Conservation (phyloP, 2,329 filamentous ascomycete genomes). For the Raffaelea deltoideospora region DNA sequence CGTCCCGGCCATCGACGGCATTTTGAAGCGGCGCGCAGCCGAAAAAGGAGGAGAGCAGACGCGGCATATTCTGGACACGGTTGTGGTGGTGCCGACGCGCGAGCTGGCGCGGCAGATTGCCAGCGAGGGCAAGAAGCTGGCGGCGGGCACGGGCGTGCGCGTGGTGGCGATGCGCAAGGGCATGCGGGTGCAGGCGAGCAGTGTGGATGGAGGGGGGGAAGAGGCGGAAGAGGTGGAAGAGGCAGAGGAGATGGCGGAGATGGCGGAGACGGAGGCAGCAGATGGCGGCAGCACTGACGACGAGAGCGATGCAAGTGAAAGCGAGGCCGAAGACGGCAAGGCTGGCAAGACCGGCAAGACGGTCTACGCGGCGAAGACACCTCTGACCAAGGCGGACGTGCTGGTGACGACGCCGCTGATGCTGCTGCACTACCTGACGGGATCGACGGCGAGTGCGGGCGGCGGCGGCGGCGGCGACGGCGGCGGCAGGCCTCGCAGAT, state of each 20-base stretch:
- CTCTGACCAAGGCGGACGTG: slow-evolving; percentile 58
- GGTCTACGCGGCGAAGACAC: slow-evolving; percentile 12
- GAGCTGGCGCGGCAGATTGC: slow-evolving; percentile 69
- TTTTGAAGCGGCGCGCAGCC: slow-evolving; percentile 42
- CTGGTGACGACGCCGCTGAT: slow-evolving; percentile 68
- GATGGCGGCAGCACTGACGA: slow-evolving; percentile 13
- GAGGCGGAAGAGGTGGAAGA: slow-evolving; percentile 4
- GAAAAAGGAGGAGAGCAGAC: slow-evolving; percentile 22
- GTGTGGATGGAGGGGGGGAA: slow-evolving; percentile 22
- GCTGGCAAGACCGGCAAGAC: slow-evolving; percentile 9
- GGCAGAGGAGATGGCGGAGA: slow-evolving; percentile 19
- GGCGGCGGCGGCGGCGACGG: slow-evolving; percentile 19
- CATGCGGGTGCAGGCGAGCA: slow-evolving; percentile 42
- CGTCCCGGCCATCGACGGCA: slow-evolving; percentile 68
- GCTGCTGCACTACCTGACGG: slow-evolving; percentile 55
- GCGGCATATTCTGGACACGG: slow-evolving; percentile 41
- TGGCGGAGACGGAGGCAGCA: slow-evolving; percentile 19
- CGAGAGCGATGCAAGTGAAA: not conserved
- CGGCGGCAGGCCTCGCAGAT: too few species aligned
- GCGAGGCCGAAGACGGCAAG: not conserved
- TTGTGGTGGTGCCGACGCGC: slow-evolving; percentile 66
- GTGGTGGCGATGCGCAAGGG: slow-evolving; percentile 75
- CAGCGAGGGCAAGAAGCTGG: slow-evolving; percentile 71
- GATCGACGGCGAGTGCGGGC: slow-evolving; percentile 15
- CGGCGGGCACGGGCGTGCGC: slow-evolving; percentile 56